Conservation (phyloP, 129 eudicot genomes). For the Chrysanthemum lavandulifolium region DNA sequence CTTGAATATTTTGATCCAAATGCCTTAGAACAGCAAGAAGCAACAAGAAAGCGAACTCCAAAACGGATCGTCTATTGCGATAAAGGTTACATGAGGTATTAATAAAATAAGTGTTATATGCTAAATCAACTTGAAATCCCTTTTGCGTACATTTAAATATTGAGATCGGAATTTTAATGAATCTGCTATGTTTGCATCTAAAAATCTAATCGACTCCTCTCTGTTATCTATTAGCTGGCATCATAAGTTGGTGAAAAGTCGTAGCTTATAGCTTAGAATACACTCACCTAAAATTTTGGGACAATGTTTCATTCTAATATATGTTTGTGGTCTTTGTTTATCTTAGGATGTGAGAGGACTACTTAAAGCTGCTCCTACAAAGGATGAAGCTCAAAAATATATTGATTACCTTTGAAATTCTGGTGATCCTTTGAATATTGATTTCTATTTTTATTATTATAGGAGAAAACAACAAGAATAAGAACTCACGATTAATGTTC, state of each 20-base stretch:
- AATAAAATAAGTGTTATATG: slow-evolving; percentile 6
- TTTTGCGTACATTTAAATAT: background rate
- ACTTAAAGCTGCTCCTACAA: slow-evolving; percentile 73
- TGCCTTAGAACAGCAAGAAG: no score
- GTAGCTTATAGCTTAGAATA: no score
- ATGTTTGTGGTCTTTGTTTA: no score
- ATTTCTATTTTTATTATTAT: background rate
- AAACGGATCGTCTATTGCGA: slow-evolving; percentile 93
- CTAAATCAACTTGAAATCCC: background rate
- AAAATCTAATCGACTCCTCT: no score
- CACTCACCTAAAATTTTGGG: no score
- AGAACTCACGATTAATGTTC: no score
- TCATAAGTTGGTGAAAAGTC: slow-evolving; percentile 42
- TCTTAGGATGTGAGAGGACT: slow-evolving; percentile 63
- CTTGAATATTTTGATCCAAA: no score
- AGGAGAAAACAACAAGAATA: slow-evolving; percentile 18
- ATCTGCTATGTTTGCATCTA: background rate
- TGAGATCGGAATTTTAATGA: slow-evolving; percentile 10
- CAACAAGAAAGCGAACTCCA: no score
- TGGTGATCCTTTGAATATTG: slow-evolving; percentile 37
- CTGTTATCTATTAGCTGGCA: slow-evolving; percentile 47
- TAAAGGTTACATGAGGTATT: slow-evolving; percentile 99
- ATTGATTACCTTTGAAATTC: slow-evolving; percentile 79
- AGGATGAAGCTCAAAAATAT: slow-evolving; percentile 66
- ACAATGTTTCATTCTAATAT: no score